Conservation (phyloP, 306 rosid genomes). For the Lupinus albus region DNA sequence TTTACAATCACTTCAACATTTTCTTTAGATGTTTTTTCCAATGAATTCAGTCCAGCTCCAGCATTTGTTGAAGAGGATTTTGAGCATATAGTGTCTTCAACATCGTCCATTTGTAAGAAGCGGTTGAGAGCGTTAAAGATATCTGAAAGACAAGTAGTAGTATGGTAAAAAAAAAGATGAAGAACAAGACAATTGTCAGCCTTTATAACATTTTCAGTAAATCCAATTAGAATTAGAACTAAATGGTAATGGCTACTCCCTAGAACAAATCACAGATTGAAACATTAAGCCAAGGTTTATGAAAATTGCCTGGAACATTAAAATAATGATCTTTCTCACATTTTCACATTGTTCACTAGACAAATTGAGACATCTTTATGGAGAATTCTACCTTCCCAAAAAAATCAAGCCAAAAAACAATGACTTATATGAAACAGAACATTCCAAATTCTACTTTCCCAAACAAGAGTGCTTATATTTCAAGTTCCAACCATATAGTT, state of each 20-base stretch:
- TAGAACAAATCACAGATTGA: background rate
- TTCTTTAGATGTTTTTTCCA: constrained; percentile 34
- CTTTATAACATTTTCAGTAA: background rate
- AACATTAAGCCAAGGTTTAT: background rate
- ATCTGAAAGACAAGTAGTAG: constrained; percentile 37
- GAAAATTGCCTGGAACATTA: constrained; percentile 24
- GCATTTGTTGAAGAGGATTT: constrained; percentile 40
- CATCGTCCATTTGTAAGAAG: constrained; percentile 58
- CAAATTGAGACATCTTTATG: background rate
- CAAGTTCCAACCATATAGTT: background rate
- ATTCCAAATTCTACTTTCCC: constrained; percentile 8
- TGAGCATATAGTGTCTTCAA: constrained; percentile 43
- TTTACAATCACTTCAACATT: constrained; percentile 20
- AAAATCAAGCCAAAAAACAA: constrained; percentile 20
- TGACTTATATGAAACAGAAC: constrained; percentile 14
- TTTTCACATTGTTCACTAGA: background rate
- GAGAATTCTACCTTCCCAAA: constrained; percentile 13
- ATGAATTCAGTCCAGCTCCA: constrained; percentile 31
- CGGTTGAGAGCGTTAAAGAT: constrained; percentile 33
- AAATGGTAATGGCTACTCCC: background rate
- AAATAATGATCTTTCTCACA: background rate
- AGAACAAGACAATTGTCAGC: background rate
- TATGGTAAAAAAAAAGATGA: constrained; percentile 1
- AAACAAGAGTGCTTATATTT: background rate
- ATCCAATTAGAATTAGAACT: background rate